A percentile compares a stretch with the other conserved stretches of the same genome.
Conservation (phyloP, 2,329 filamentous ascomycete species). For the Penicillium sp. region DNA sequence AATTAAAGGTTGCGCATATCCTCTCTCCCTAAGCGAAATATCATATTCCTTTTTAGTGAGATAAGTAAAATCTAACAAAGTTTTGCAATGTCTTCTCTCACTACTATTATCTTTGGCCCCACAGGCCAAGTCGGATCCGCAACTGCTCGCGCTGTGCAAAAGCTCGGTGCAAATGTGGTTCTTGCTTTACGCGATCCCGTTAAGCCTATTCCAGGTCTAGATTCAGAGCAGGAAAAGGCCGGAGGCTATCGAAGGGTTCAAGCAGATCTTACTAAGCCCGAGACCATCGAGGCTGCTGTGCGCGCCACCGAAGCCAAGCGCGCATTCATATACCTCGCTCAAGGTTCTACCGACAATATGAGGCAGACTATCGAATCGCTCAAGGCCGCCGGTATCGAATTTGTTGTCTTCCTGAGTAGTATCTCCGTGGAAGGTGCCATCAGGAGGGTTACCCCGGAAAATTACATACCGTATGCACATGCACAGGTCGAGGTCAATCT, state of each 20-base stretch:
- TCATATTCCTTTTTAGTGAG: too few species aligned
- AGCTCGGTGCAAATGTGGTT: slow-evolving; percentile 45
- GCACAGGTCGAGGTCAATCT: slow-evolving; percentile 48
- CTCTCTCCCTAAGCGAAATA: too few species aligned
- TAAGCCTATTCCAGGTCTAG: slow-evolving; percentile 45
- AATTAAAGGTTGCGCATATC: too few species aligned
- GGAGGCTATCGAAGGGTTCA: slow-evolving; percentile 40
- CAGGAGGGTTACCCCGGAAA: slow-evolving; percentile 23
- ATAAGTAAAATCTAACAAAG: too few species aligned
- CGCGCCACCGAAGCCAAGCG: slow-evolving; percentile 40
- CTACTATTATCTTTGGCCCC: slow-evolving; percentile 50
- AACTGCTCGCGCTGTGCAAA: slow-evolving; percentile 33
- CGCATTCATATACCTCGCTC: slow-evolving; percentile 51
- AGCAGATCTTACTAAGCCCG: slow-evolving; percentile 48
- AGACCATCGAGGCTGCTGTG: slow-evolving; percentile 43
- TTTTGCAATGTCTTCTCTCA: neutral
- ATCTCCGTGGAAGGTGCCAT: slow-evolving; percentile 32
- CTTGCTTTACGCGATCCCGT: slow-evolving; percentile 50
- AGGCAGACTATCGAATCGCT: slow-evolving; percentile 43
- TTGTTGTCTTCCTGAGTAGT: slow-evolving; percentile 50
- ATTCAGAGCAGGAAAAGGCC: slow-evolving; percentile 25
- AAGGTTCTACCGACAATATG: slow-evolving; percentile 41
- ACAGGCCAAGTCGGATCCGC: slow-evolving; percentile 48
- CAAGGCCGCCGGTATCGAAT: slow-evolving; percentile 46
- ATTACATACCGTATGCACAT: slow-evolving; percentile 44